Evolutionary conservation across 1,284 basidiomycete genomes (phyloP).

Genomic region (Boletus hoseneyae): DNA sequence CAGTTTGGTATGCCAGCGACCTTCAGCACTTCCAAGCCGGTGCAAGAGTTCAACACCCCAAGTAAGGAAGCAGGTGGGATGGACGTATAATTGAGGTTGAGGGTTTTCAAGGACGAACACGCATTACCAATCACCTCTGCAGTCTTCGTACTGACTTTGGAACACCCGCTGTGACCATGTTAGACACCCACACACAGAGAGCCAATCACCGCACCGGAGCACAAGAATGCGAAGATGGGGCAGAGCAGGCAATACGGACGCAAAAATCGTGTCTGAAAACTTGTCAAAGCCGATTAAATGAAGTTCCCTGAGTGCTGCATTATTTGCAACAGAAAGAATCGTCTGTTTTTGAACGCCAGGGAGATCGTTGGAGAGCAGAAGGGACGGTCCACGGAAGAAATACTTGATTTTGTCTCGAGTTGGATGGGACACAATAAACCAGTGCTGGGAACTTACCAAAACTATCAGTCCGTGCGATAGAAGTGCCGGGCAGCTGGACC

Average conservation of each 20-base stretch:
- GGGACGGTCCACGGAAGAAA: constrained; percentile 53
- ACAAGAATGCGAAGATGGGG: constrained; percentile 45
- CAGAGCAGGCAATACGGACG: constrained; percentile 44
- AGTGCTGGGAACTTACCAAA: constrained; percentile 39
- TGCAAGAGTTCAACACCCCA: constrained; percentile 42
- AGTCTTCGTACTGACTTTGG: constrained; percentile 52
- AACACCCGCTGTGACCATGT: constrained; percentile 47
- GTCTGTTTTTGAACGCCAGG: constrained; percentile 52
- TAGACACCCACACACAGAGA: constrained; percentile 9
- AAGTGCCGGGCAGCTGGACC: constrained; percentile 45
- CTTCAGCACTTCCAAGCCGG: constrained; percentile 53
- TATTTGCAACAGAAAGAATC: constrained; percentile 43
- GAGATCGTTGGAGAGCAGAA: constrained; percentile 48
- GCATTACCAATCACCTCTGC: constrained; percentile 40
- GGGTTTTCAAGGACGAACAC: constrained; percentile 42
- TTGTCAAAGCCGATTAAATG: constrained; percentile 51
- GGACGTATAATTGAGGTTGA: constrained; percentile 64
- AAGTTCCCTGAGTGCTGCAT: constrained; percentile 43
- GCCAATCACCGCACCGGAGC: constrained; percentile 44
- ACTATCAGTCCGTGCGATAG: constrained; percentile 53
- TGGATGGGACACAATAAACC: neutral
- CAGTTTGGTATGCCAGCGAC: constrained; percentile 59
- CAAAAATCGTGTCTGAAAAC: constrained; percentile 50
- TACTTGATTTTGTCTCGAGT: constrained; percentile 37
- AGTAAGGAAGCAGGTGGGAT: constrained; percentile 47